Conservation (phyloP, 2,329 filamentous ascomycete species). For the Trichoderma harzianum region DNA sequence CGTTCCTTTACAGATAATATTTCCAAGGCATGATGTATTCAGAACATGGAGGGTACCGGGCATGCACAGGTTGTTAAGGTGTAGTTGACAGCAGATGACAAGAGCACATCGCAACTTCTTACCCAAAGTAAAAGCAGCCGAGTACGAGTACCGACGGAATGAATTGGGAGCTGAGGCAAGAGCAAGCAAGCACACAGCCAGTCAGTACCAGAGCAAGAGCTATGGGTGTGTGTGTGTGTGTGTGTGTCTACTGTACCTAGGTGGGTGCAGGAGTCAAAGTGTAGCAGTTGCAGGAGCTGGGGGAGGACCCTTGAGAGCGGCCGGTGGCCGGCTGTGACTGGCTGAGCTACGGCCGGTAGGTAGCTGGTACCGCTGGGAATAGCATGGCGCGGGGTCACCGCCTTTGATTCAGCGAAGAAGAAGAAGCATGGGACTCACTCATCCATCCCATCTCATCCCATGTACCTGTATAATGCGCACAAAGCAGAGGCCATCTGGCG, state of each 20-base stretch:
- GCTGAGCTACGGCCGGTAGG: neutral
- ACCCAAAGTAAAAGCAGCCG: neutral
- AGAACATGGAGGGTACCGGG: neutral
- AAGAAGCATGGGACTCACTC: neutral
- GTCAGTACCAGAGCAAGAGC: neutral
- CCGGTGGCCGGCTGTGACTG: neutral
- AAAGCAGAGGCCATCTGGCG: neutral
- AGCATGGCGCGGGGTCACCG: slow-evolving; percentile 6
- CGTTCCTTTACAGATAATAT: neutral
- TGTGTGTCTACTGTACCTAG: neutral
- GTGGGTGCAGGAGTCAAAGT: neutral
- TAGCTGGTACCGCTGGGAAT: neutral
- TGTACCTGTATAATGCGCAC: neutral
- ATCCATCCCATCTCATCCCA: neutral
- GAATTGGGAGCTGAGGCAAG: neutral
- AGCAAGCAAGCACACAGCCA: neutral
- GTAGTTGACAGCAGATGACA: neutral
- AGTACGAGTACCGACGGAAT: neutral
- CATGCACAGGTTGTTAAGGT: neutral
- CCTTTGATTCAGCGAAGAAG: neutral
- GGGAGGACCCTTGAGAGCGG: neutral
- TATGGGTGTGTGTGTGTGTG: neutral
- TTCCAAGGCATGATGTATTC: neutral
- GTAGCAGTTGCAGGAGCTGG: neutral
- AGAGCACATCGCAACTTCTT: neutral